A percentile compares a stretch with the other conserved stretches of the same genome.
phyloP scores from a whole-genome alignment of 306 rosid species.

The Aeschynomene evenia region DNA sequence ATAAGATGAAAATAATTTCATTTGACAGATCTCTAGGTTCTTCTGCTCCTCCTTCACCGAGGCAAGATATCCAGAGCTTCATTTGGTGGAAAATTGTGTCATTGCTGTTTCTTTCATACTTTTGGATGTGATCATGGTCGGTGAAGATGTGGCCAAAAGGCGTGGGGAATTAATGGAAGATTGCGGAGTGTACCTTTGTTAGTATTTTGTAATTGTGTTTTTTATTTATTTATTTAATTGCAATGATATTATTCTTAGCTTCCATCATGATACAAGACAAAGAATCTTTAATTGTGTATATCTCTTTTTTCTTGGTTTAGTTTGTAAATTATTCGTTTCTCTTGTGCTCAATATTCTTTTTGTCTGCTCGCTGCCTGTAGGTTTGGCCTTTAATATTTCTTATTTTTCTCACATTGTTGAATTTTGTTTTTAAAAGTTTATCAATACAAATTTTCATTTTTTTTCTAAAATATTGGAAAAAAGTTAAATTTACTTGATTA shows the following conservation, averaged over 20 bases:
- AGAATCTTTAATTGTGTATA: slow-evolving; percentile 55
- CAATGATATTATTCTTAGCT: slow-evolving; percentile 71
- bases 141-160: slow-evolving; percentile 3
- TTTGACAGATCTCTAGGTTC: slow-evolving; percentile 55
- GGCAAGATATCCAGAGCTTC: slow-evolving; percentile 29
- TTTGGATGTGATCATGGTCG: slow-evolving; percentile 46
- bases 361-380: neutral
- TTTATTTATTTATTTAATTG: slow-evolving; percentile 7
- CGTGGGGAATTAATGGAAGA: slow-evolving; percentile 26
- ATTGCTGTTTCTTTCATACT: slow-evolving; percentile 44
- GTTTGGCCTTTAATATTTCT: slow-evolving; percentile 5
- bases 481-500: too few species aligned
- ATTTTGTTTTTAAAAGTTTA: too few species aligned
- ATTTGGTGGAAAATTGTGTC: slow-evolving; percentile 43
- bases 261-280: slow-evolving; percentile 58
- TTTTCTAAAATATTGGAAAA: too few species aligned
- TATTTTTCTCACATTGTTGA: neutral
- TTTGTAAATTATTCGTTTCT: slow-evolving; percentile 16
- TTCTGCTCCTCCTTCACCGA: slow-evolving; percentile 41
- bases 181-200: slow-evolving; percentile 32
- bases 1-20: neutral
- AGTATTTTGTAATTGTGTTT: slow-evolving; percentile 41
- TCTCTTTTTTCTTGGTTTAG: slow-evolving; percentile 24
- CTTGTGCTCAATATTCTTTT: slow-evolving; percentile 4
- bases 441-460: too few species aligned